Base-by-base conservation (phyloP, 73 alveolate genomes). In the Paramecium sexaurelia region DNA sequence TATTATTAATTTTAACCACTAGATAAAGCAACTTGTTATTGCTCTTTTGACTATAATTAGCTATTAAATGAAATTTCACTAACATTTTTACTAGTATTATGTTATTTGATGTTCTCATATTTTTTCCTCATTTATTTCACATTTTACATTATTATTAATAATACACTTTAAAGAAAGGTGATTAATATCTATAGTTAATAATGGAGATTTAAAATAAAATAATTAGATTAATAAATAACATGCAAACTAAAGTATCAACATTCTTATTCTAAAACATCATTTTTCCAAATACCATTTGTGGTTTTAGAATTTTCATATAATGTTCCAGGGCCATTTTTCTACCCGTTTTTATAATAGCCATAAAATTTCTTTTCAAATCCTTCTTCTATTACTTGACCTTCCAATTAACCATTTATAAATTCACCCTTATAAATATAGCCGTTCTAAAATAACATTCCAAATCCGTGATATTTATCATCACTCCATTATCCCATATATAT, bases 401-500 rank as follows among this genome's bases (percentile, higher is more conserved):
- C 43, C 11, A 43, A 27, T n/a, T 10, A 5, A 13, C 90, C 90
- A 41, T 78, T 40, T 6, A 29, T 13, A 43, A 78, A 78, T 78
- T 78, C 75, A 24, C 90, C 90, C 71, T 78, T 78, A 11, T 41
- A 78, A 15, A 45, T 78, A 6, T 2, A 20, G 8, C 17, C 32
- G 6, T 78, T 26, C 22, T 24, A 3, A 78, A 17, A 13, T 29
- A 78, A 43, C 9, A 78, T 24, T 17, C 90, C 90, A 78, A 78
- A n/a, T 6, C 90, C 90, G 19, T 78, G 43, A 41, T 29, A 78
- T 78, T 78, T 78, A 17, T 78, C 90, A 78, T 78, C 71, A 8
- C 41, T 22, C 90, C 90, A 78, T 78, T 78, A 11, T 15, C 90
- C 90, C 73, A 24, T 19, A 43, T 78, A 78, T 8, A 78, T 78